Evolutionary conservation across 495 filamentous ascomycete species (phyloP).

Genomic region (Chaetomidium leptoderma): DNA sequence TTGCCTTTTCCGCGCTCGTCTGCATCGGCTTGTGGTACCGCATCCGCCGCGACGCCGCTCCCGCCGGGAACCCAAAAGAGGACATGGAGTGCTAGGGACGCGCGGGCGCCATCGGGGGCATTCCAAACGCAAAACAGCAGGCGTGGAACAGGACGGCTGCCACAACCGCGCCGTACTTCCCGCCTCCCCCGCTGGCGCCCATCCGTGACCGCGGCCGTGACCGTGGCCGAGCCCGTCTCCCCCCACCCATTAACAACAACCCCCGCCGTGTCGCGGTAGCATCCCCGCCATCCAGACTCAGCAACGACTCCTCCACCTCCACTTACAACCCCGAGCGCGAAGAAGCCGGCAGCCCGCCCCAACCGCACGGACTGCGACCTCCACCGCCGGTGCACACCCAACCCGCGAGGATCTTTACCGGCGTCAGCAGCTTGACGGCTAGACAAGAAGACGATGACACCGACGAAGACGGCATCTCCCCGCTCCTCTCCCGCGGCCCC

Average conservation of each 20-base stretch:
- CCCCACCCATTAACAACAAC: neutral
- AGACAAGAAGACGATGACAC: slow-evolving; percentile 8
- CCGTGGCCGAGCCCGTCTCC: neutral
- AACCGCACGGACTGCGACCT: slow-evolving; percentile 14
- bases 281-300: slow-evolving; percentile 23
- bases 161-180: slow-evolving; percentile 21
- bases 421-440: neutral
- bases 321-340: neutral
- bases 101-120: slow-evolving; percentile 35
- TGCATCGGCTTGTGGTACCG: slow-evolving; percentile 40
- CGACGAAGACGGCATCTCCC: slow-evolving; percentile 24
- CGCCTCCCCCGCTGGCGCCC: slow-evolving; percentile 33
- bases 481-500: slow-evolving; percentile 25
- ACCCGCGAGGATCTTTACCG: neutral
- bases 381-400: slow-evolving; percentile 10
- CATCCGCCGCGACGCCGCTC: slow-evolving; percentile 35
- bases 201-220: slow-evolving; percentile 14
- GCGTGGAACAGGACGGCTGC: slow-evolving; percentile 21
- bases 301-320: slow-evolving; percentile 19
- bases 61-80: slow-evolving; percentile 29
- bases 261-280: slow-evolving; percentile 17
- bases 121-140: slow-evolving; percentile 9
- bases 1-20: slow-evolving; percentile 60
- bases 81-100: slow-evolving; percentile 44
- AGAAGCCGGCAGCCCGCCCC: slow-evolving; percentile 13